These are phyloP conservation scores for Geotrichum citri-aurantii DNA, from an alignment of 1,139 yeast species.

Conservation along the genomic window DNA sequence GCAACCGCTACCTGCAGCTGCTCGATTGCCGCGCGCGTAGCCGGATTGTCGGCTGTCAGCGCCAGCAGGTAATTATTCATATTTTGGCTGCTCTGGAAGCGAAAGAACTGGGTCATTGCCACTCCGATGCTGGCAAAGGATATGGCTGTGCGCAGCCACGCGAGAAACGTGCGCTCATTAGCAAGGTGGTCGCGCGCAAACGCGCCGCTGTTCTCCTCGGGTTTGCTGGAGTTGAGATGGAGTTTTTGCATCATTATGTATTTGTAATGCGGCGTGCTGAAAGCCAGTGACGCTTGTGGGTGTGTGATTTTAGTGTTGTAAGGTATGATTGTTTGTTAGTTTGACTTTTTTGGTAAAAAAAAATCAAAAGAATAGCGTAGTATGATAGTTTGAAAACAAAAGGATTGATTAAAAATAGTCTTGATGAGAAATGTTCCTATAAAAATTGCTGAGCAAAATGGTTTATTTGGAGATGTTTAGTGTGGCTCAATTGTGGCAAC, in stretches of 20 bases:
- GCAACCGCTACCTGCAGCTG: not conserved
- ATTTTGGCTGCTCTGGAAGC: constrained; percentile 31
- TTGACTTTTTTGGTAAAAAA: not conserved
- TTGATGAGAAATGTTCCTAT: too few species aligned
- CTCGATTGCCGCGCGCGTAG: constrained; percentile 10
- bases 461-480: not conserved
- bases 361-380: too few species aligned
- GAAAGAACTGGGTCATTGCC: constrained; percentile 49
- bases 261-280: too few species aligned
- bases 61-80: constrained; percentile 12
- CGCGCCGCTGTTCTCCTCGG: constrained; percentile 41
- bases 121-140: constrained; percentile 54
- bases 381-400: too few species aligned
- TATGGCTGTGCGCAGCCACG: constrained; percentile 65
- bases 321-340: not conserved
- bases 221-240: not conserved
- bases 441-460: not conserved
- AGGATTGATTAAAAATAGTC: too few species aligned
- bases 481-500: not conserved
- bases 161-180: constrained; percentile 70
- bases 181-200: constrained; percentile 59
- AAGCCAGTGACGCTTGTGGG: too few species aligned
- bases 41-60: constrained; percentile 1
- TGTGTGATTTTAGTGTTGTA: too few species aligned
- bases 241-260: not conserved